Percentiles rank a stretch among this genome's conserved stretches.
phyloP scores from a whole-genome alignment of 768 basidiomycete genomes.

The Suillus paluster region DNA sequence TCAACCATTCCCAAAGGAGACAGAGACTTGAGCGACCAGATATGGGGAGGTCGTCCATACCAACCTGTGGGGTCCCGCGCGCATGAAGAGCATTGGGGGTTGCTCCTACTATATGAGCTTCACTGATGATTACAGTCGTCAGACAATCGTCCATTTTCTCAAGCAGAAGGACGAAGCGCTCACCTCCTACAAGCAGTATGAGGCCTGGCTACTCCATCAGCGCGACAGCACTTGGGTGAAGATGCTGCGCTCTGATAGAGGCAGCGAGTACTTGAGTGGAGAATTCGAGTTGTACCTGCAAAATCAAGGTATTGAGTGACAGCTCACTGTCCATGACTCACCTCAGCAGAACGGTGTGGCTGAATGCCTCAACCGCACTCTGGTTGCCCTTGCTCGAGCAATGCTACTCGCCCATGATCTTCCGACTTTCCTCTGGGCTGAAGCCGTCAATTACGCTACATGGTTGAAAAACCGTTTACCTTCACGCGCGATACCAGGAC shows the following conservation, averaged over 20 bases:
- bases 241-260: constrained; percentile 21
- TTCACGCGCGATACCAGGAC: constrained; percentile 27
- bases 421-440: constrained; percentile 27
- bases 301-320: constrained; percentile 13
- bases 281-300: constrained; percentile 20
- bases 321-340: constrained; percentile 24
- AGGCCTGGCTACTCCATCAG: constrained; percentile 15
- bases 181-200: constrained; percentile 8
- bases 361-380: constrained; percentile 19
- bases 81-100: constrained; percentile 17
- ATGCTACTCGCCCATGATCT: constrained; percentile 14
- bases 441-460: constrained; percentile 15
- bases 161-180: constrained; percentile 3
- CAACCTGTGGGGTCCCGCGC: constrained; percentile 6
- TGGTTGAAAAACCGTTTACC: constrained; percentile 32
- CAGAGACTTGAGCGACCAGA: background rate
- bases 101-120: constrained; percentile 34
- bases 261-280: constrained; percentile 26
- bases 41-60: constrained; percentile 10
- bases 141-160: background rate
- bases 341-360: constrained; percentile 30
- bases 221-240: constrained; percentile 9
- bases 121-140: constrained; percentile 23
- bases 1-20: background rate
- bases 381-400: background rate